Base-by-base conservation (phyloP, 129 eudicot species). In the Flaveria brownii region DNA sequence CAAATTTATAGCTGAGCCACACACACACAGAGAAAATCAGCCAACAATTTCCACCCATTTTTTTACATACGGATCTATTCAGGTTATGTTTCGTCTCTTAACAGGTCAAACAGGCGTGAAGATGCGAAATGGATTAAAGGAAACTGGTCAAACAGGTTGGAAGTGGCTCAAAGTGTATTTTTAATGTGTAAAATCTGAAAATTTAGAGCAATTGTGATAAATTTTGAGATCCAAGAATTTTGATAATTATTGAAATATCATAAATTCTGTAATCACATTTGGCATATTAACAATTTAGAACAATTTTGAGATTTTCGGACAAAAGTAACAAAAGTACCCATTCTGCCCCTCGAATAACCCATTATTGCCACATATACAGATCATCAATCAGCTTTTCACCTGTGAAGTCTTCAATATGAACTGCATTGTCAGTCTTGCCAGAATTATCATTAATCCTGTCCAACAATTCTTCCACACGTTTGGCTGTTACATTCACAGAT, bases 331-430 rank as follows among this genome's bases (percentile, higher is more conserved):
- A 75, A 60, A 63, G 13, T 75, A 45, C 42, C 78, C 60, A n/a
- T 46, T 45, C 20, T 46, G 61, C 45, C 61, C 59, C 70, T 23
- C 33, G 9, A 26, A 36, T 75, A 42, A 54, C 71, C 70, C 61
- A 61, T 43, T 45, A 22, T 26, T 39, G 23, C 46, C 78, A 75
- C 15, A 47, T 75, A 25, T 28, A 74, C 28, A 13, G 78, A 17
- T 50, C 66, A 66, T 26, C 42, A 8, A 30, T 71, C 64, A 83
- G 72, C 54, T 73, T 79, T 42, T 78, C 72, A 93, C 98, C 92
- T 76, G 96, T 87, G 82, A 94, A 87, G 61, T 93, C 97, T 65
- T 93, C 98, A 28, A 90, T 82, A 64, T 77, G 83, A 78, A 90
- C 75, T 50, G 79, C 78, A 82, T 16, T 81, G 66, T 92, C 93